Base-by-base conservation (phyloP, 202 grass and related monocot genomes). In the Brachypodium distachyon region DNA sequence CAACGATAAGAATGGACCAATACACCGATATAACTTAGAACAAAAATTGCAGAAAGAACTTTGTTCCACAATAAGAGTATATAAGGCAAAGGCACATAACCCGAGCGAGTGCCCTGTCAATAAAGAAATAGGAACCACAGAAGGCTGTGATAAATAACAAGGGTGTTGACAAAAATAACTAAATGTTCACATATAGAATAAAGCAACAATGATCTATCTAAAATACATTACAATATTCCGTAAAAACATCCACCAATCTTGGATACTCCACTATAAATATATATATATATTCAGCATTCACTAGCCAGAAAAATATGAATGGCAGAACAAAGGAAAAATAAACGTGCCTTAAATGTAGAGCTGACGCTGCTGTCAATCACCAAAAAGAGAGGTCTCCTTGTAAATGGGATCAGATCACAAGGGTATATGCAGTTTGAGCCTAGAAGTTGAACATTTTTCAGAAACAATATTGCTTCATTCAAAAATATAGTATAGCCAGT, bases 301-400 rank as follows among this genome's bases (percentile, higher is more conserved):
- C 51, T 19, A 72, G 12, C 18, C 44, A 74, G 48, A 25, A 59
- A 7, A 33, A 50, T 50, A 70, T 34, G 34, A 70, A 12, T 33
- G 17, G 29, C 13, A 17, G 14, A 70, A 70, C 78, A 46, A 68
- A 77, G 70, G 87, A 62, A 64, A 76, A 89, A 87, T 83, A 91
- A 97, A 94, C 95, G 84, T 97, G 91, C 95, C 91, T 97, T 97
- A 82, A 97, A 97, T 82, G 87, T 82, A 90, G 82, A 79, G 72
- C 91, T 86, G 82, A 67, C 48, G 26, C 63, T 79, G 44, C 95
- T 94, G 83, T 97, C 95, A 69, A 97, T 86, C 72, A 97, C 92
- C 82, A 94, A 82, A 85, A 97, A 90, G 62, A 94, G 87, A 71
- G 95, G 80, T 82, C 85, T 82, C 88, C 95, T 94, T 80, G 95